These are phyloP conservation scores for Theobroma cacao DNA, from an alignment of 345 rosid genomes.

Conservation along the genomic window DNA sequence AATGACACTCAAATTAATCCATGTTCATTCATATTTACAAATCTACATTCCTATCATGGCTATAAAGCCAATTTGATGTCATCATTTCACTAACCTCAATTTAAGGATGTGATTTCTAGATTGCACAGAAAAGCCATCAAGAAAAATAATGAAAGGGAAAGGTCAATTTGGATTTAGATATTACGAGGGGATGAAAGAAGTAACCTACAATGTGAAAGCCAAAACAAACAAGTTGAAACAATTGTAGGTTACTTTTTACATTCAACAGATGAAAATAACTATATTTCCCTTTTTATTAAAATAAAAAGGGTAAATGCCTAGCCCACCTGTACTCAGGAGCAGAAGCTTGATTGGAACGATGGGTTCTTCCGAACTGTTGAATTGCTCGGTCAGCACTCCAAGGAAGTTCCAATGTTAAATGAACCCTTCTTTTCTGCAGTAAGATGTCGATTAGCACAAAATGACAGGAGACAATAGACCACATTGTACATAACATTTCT, in stretches of 20 bases:
- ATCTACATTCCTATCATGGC: not conserved
- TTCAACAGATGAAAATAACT: not conserved
- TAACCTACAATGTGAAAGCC: not conserved
- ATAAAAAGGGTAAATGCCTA: not conserved
- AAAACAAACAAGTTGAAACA: slow-evolving; percentile 2
- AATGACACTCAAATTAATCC: not conserved
- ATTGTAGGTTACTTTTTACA: not conserved
- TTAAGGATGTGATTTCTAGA: not conserved
- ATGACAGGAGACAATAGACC: not conserved
- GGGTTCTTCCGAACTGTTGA: slow-evolving; percentile 99
- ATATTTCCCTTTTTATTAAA: not conserved
- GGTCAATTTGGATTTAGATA: not conserved
- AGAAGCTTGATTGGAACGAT: slow-evolving; percentile 97
- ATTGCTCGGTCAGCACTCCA: slow-evolving; percentile 99
- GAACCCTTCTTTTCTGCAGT: slow-evolving; percentile 87
- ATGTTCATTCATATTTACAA: not conserved
- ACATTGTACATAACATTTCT: not conserved
- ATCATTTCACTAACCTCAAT: not conserved
- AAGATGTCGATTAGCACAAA: slow-evolving; percentile 15
- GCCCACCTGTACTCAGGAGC: slow-evolving; percentile 94
- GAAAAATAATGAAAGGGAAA: not conserved
- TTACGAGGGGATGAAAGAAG: not conserved
- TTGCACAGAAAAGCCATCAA: not conserved
- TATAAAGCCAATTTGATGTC: not conserved
- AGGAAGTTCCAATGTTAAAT: slow-evolving; percentile 95